These are phyloP conservation scores for Cryptococcus jaspeensis DNA, from an alignment of 1,284 basidiomycete species.

Conservation along the genomic window DNA sequence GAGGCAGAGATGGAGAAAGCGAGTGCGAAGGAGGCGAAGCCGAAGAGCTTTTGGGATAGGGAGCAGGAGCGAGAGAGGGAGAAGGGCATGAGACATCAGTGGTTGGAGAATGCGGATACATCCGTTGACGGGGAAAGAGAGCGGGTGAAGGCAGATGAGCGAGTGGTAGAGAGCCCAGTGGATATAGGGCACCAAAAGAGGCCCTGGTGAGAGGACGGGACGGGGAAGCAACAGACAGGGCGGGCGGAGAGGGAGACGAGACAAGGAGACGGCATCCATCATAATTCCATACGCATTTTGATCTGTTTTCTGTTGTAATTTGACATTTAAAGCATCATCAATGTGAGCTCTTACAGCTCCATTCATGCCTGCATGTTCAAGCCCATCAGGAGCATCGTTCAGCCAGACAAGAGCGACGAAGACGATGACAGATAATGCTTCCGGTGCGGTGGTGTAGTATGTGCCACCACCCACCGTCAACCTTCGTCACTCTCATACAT, in stretches of 20 bases:
- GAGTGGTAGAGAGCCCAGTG: not conserved
- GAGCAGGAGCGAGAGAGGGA: slow-evolving; percentile 26
- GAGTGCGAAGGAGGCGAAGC: slow-evolving; percentile 7
- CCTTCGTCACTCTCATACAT: not conserved
- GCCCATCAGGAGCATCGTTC: too few species aligned
- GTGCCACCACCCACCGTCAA: not conserved
- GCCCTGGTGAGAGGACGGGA: not conserved
- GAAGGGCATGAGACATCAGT: not conserved
- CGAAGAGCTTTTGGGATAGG: slow-evolving; percentile 23
- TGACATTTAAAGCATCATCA: too few species aligned
- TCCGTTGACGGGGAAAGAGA: not conserved
- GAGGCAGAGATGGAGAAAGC: slow-evolving; percentile 2
- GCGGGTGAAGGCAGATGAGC: not conserved
- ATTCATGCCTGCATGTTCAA: too few species aligned
- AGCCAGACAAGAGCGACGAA: too few species aligned
- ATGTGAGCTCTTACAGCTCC: too few species aligned
- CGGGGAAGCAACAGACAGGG: too few species aligned
- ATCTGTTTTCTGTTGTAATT: too few species aligned
- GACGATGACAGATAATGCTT: too few species aligned
- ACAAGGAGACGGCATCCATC: too few species aligned
- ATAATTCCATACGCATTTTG: too few species aligned
- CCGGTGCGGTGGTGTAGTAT: not conserved
- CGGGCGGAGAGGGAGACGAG: too few species aligned
- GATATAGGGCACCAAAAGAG: not conserved
- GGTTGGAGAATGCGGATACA: slow-evolving; percentile 2